Conservation (phyloP, 768 basidiomycete species). For the Terana coerulea region DNA sequence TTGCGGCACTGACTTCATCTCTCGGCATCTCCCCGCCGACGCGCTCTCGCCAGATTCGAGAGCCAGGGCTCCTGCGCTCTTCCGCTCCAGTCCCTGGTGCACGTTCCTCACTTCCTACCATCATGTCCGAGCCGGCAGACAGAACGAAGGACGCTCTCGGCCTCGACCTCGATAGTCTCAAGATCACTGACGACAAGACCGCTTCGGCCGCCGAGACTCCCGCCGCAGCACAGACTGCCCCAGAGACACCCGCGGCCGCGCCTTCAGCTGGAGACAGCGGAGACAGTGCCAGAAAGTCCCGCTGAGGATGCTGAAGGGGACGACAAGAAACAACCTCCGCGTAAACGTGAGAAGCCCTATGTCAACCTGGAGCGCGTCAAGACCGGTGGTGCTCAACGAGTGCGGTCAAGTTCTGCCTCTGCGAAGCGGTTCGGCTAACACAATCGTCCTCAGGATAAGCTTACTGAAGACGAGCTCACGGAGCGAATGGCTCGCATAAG, state of each 20-base stretch:
- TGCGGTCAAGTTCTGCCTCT: slow-evolving; percentile 31
- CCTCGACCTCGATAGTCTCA: slow-evolving; percentile 58
- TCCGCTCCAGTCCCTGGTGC: slow-evolving; percentile 4
- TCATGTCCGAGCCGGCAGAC: slow-evolving; percentile 31
- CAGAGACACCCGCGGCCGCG: background rate
- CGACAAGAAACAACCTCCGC: slow-evolving; percentile 20
- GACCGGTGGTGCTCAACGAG: slow-evolving; percentile 74
- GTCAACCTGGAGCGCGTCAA: slow-evolving; percentile 81
- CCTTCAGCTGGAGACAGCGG: slow-evolving; percentile 1
- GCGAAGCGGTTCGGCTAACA: background rate
- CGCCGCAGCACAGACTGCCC: slow-evolving; percentile 6
- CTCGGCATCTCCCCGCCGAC: slow-evolving; percentile 16
- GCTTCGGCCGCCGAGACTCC: slow-evolving; percentile 8
- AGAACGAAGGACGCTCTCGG: slow-evolving; percentile 61
- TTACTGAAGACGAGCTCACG: slow-evolving; percentile 60
- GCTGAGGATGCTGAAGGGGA: slow-evolving; percentile 14
- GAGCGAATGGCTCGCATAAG: slow-evolving; percentile 68
- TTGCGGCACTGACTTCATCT: slow-evolving; percentile 10
- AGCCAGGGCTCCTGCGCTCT: background rate
- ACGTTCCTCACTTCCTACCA: slow-evolving; percentile 13
- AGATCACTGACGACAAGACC: slow-evolving; percentile 28
- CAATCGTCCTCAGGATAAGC: slow-evolving; percentile 51
- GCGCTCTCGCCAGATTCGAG: slow-evolving; percentile 6
- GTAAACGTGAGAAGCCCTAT: slow-evolving; percentile 67
- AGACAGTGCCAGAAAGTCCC: background rate